These are phyloP conservation scores for Paramyrothecium sp. DNA, from an alignment of 2,329 filamentous ascomycete species.

Conservation along the genomic window DNA sequence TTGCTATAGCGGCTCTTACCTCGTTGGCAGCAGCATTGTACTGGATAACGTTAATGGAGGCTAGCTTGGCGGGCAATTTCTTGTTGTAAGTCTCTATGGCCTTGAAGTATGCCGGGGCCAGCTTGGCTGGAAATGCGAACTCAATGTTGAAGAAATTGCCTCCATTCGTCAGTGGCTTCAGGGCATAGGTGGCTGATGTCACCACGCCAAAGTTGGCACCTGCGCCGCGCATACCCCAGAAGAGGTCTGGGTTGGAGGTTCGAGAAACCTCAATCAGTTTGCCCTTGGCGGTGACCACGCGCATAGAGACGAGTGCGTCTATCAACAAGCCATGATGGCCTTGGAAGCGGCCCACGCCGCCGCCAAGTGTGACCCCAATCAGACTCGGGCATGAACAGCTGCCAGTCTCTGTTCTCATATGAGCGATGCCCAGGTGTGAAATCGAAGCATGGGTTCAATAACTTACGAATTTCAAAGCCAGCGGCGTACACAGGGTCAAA, in stretches of 20 bases:
- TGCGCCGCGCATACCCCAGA: conserved; percentile 48
- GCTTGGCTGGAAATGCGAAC: background rate
- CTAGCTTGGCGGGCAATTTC: background rate
- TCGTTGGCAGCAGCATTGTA: background rate
- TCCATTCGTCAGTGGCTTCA: background rate
- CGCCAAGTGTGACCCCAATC: background rate
- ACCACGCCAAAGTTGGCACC: conserved; percentile 44
- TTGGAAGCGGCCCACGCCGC: background rate
- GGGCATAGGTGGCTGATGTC: conserved; percentile 7
- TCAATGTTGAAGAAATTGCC: background rate
- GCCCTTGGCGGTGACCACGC: conserved; percentile 38
- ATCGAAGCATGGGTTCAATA: too few species aligned
- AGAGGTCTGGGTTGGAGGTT: conserved; percentile 38
- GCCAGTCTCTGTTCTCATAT: background rate
- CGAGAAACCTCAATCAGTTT: conserved; percentile 34
- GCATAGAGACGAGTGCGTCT: conserved; percentile 37
- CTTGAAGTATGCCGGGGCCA: background rate
- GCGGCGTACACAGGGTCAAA: too few species aligned
- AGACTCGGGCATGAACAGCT: background rate
- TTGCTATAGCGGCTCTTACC: background rate
- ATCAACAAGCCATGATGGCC: conserved; percentile 45
- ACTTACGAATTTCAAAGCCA: too few species aligned
- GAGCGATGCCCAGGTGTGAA: too few species aligned
- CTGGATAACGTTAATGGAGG: background rate
- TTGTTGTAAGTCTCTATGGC: background rate